These are phyloP conservation scores for Plasmodium cynomolgi DNA, from an alignment of 169 alveolate species.

Conservation along the genomic window DNA sequence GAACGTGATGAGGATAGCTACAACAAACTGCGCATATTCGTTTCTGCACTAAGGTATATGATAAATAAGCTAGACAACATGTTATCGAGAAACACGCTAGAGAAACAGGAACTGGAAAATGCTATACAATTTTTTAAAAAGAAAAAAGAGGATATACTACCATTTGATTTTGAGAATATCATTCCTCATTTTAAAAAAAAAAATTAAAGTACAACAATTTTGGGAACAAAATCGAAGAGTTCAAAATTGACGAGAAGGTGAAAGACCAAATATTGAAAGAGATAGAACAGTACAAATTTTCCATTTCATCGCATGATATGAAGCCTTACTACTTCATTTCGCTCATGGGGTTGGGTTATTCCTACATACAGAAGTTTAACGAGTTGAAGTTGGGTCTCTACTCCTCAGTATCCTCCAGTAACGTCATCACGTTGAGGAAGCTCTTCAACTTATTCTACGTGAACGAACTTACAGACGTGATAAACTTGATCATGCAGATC, in stretches of 20 bases:
- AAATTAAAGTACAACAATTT: not conserved
- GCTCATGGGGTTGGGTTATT: conserved; percentile 50
- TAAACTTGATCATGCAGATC: not conserved
- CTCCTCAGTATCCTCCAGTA: conserved; percentile 13
- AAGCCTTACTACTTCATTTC: conserved; percentile 40
- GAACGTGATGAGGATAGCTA: not conserved
- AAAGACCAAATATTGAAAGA: conserved; percentile 31
- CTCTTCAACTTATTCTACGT: conserved; percentile 38
- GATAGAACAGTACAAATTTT: conserved; percentile 60
- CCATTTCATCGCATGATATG: conserved; percentile 14
- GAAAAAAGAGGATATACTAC: not conserved
- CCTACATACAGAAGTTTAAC: conserved; percentile 37
- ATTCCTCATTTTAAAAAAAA: conserved; percentile 25
- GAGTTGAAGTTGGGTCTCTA: conserved; percentile 38
- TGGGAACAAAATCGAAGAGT: conserved; percentile 16
- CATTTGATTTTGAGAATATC: conserved; percentile 13
- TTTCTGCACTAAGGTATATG: conserved; percentile 33
- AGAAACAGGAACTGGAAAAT: not conserved
- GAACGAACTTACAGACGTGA: conserved; percentile 28
- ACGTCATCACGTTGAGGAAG: not conserved
- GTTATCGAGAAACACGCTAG: not conserved
- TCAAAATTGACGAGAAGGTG: conserved; percentile 37
- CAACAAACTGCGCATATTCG: not conserved
- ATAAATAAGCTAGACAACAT: conserved; percentile 3
- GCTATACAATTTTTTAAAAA: not conserved